Conservation (phyloP, 129 eudicot genomes). For the Centrapalus pauciflorus region DNA sequence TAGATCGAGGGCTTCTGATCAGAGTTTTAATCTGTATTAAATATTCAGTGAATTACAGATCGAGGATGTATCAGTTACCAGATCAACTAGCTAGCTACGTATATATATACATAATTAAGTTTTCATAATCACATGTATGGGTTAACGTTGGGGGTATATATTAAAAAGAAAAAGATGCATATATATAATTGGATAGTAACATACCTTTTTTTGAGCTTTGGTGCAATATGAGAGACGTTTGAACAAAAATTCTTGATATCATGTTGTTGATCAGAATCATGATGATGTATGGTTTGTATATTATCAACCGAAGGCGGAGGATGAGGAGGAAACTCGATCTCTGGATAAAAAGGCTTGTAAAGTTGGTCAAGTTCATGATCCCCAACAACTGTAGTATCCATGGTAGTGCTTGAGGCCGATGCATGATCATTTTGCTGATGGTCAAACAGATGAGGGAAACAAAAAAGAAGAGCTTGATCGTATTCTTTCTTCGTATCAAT, state of each 20-base stretch:
- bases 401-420: background rate
- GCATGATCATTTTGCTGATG: background rate
- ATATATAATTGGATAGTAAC: too few species aligned
- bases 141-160: background rate
- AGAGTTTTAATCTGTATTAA: too few species aligned
- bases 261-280: constrained; percentile 15
- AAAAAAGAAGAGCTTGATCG: constrained; percentile 34
- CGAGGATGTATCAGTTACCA: too few species aligned
- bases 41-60: too few species aligned
- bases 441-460: constrained; percentile 30
- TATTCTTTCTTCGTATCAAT: constrained; percentile 30
- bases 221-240: constrained; percentile 29
- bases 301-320: constrained; percentile 7
- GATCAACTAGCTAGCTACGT: too few species aligned
- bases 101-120: background rate
- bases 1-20: too few species aligned
- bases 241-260: constrained; percentile 18
- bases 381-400: background rate
- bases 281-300: constrained; percentile 12
- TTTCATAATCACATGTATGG: background rate
- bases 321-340: background rate
- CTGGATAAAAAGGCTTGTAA: constrained; percentile 56
- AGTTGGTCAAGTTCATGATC: constrained; percentile 53
- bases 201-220: constrained; percentile 62
- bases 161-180: background rate